Evolutionary conservation across 768 basidiomycete species (phyloP).

Genomic region (Artomyces pyxidatus): DNA sequence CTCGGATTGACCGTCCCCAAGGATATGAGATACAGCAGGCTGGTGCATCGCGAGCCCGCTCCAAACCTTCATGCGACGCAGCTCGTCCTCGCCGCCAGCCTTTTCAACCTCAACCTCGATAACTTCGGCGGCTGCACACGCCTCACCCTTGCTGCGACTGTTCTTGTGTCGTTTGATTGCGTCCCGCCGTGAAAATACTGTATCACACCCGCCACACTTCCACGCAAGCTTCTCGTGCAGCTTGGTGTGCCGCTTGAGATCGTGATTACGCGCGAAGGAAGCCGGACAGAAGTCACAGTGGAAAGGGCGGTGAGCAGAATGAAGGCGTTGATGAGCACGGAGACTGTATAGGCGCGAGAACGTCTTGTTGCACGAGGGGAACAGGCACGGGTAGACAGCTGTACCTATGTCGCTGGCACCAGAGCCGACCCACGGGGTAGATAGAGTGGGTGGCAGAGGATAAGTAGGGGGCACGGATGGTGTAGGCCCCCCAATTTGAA

Average conservation of each 20-base stretch:
- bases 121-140: slow-evolving; percentile 50
- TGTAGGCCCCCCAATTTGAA: slow-evolving; percentile 50
- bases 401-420: slow-evolving; percentile 41
- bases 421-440: slow-evolving; percentile 6
- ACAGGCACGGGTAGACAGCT: slow-evolving; percentile 75
- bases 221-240: slow-evolving; percentile 67
- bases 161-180: slow-evolving; percentile 76
- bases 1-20: not conserved
- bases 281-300: slow-evolving; percentile 60
- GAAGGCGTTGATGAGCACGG: slow-evolving; percentile 62
- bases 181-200: slow-evolving; percentile 69
- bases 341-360: slow-evolving; percentile 65
- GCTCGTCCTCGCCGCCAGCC: slow-evolving; percentile 32
- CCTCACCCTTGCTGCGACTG: slow-evolving; percentile 41
- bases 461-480: slow-evolving; percentile 23
- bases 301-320: slow-evolving; percentile 57
- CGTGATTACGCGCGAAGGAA: slow-evolving; percentile 72
- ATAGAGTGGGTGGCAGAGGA: slow-evolving; percentile 16
- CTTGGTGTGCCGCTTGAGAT: slow-evolving; percentile 69
- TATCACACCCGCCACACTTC: slow-evolving; percentile 67
- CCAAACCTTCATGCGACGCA: slow-evolving; percentile 61
- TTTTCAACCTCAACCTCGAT: slow-evolving; percentile 47
- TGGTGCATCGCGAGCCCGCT: slow-evolving; percentile 43
- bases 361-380: slow-evolving; percentile 53
- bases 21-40: slow-evolving; percentile 5